phyloP scores from a whole-genome alignment of 225 moss, liverwort and hornwort genomes.

The Bryum argenteum region DNA sequence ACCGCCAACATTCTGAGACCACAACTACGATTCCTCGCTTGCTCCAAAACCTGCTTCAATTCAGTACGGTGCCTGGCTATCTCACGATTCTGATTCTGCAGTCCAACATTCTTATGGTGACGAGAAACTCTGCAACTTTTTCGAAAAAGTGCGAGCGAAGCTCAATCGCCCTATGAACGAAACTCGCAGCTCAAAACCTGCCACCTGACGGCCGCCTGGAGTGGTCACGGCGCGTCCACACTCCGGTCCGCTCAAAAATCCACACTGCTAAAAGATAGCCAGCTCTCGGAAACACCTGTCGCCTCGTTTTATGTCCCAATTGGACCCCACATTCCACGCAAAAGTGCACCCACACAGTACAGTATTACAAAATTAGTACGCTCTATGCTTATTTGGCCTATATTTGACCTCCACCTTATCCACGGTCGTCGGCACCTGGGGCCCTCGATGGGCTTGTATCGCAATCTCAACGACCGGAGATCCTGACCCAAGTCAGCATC shows the following conservation, averaged over 20 bases:
- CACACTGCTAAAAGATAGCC: conserved; percentile 7
- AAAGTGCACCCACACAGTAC: neutral
- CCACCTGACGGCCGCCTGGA: conserved; percentile 26
- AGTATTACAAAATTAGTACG: neutral
- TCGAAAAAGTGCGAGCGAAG: neutral
- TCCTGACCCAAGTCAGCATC: conserved; percentile 10
- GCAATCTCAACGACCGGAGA: conserved; percentile 15
- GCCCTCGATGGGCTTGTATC: conserved; percentile 15
- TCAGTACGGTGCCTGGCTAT: neutral
- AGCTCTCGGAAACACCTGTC: conserved; percentile 1
- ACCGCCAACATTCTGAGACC: conserved; percentile 15
- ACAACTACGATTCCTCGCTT: neutral
- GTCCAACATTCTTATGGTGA: neutral
- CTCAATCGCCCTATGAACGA: conserved; percentile 10
- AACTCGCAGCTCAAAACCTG: conserved; percentile 1
- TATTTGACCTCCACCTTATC: conserved; percentile 39
- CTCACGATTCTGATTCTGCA: neutral
- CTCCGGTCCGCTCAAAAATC: conserved; percentile 37
- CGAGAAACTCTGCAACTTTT: neutral
- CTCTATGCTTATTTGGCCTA: conserved; percentile 4
- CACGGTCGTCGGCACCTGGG: conserved; percentile 32
- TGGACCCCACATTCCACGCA: conserved; percentile 29
- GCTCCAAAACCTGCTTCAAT: no score
- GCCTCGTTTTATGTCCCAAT: conserved; percentile 16
- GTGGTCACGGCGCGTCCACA: conserved; percentile 32